Evolutionary conservation across 164 flowering plant genomes (phyloP).

Genomic region (Hamamelis virginiana): DNA sequence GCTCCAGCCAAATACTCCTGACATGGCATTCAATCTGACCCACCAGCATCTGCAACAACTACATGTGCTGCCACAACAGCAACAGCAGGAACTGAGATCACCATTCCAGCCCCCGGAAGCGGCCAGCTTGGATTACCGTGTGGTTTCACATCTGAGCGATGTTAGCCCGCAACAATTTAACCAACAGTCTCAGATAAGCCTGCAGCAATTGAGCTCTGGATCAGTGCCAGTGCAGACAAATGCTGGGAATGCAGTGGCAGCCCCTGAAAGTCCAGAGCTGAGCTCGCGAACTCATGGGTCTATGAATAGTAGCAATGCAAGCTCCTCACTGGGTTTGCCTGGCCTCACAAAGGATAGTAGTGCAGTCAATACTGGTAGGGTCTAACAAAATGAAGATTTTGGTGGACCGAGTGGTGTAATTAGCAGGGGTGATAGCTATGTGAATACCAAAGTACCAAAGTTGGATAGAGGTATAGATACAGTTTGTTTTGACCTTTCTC

Average conservation of each 20-base stretch:
- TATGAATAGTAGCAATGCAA: conserved; percentile 6
- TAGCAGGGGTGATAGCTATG: background rate
- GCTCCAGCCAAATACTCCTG: background rate
- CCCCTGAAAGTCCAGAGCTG: background rate
- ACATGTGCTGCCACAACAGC: conserved; percentile 1
- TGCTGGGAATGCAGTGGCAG: background rate
- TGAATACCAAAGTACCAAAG: background rate
- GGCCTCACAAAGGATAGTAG: background rate
- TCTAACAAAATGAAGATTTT: no score
- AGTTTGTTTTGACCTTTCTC: background rate
- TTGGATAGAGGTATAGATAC: background rate
- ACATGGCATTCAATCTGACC: background rate
- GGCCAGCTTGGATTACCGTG: conserved; percentile 9
- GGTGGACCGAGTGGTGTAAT: background rate
- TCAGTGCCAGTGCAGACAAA: background rate
- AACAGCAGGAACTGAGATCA: conserved; percentile 2
- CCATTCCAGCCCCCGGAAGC: background rate
- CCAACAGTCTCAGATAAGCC: conserved; percentile 3
- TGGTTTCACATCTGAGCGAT: conserved; percentile 1
- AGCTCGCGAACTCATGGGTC: conserved; percentile 10
- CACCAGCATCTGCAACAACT: conserved; percentile 13
- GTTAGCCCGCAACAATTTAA: conserved; percentile 3
- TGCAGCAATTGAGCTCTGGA: background rate
- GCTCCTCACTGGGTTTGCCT: background rate
- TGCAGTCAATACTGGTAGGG: background rate